Conservation (phyloP, 1,284 basidiomycete species). For the Fomitopsis betulina region DNA sequence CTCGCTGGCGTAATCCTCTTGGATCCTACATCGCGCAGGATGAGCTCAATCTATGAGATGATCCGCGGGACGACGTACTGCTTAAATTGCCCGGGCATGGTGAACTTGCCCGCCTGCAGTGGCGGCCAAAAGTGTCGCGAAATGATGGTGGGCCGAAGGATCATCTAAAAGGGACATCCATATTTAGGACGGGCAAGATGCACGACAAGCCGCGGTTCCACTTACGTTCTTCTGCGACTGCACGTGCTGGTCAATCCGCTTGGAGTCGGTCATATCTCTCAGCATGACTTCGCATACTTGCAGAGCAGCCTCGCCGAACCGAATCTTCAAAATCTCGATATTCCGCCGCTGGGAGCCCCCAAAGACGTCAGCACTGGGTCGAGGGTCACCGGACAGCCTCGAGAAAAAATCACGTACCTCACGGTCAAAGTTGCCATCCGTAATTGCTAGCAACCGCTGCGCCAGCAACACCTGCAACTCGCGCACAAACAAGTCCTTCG, state of each 20-base stretch:
- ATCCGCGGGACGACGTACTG: slow-evolving; percentile 40
- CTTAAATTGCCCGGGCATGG: slow-evolving; percentile 81
- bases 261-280: slow-evolving; percentile 91
- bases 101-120: slow-evolving; percentile 66
- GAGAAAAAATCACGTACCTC: slow-evolving; percentile 52
- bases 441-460: slow-evolving; percentile 73
- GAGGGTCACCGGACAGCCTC: too few species aligned
- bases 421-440: slow-evolving; percentile 75
- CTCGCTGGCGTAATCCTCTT: slow-evolving; percentile 71
- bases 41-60: not conserved
- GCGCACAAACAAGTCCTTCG: slow-evolving; percentile 90
- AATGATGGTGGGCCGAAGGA: slow-evolving; percentile 84
- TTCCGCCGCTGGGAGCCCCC: slow-evolving; percentile 64
- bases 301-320: slow-evolving; percentile 87
- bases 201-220: not conserved
- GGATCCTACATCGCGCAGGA: slow-evolving; percentile 43
- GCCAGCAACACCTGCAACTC: slow-evolving; percentile 89
- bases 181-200: not conserved
- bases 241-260: slow-evolving; percentile 79
- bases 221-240: slow-evolving; percentile 68
- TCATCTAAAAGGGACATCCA: slow-evolving; percentile 37
- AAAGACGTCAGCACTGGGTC: not conserved
- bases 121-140: slow-evolving; percentile 93
- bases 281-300: slow-evolving; percentile 97
- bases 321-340: slow-evolving; percentile 88